Evolutionary conservation across 805 yeast species (phyloP), one percentile per base, ranked within the genome.

Genomic region (Kuraishia piskuri): DNA sequence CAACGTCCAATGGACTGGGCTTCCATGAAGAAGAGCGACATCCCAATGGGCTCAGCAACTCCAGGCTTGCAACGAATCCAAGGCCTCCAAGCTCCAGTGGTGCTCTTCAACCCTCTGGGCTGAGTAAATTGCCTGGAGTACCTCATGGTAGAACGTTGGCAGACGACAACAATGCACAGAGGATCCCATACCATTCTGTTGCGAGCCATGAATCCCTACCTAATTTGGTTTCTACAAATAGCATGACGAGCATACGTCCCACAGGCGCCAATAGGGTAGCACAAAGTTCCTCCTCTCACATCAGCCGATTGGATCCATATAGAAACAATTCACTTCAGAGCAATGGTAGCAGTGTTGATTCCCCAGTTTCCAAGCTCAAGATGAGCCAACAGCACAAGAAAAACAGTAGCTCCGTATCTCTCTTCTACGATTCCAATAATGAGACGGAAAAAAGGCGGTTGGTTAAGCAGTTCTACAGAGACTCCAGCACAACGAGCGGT

Each of bases 391-490:
- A 45, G n/a, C 52, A 50, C 37, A 50, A 25, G 40, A 22, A 25
- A 21, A 50, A 40, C 37, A 17, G 49, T 25, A 47, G 24, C 14
- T 50, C 52, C 12, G 52, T 22, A 12, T 26, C 52, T 10, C 36
- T 50, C 17, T 49, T 49, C 44, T n/a, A 23, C 5, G 52, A 50
- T n/a, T 4, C 24, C 14, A n/a, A 49, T 12, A 40, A 23, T 19
- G 53, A 47, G 6, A n/a, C n/a, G 22, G 56, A 56, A 22, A 54
- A 54, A 45, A 46, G 51, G 45, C 46, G 55, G 36, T 51, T 56
- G 54, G 58, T 52, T 8, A 45, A 53, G 22, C 56, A 56, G 47
- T 56, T 56, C 36, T 56, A 52, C 36, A 47, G 50, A 24, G 57
- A 55, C 25, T 19, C 37, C n/a, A 45, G 23, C 21, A n/a, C 51